These are phyloP conservation scores for Fusarium lateritium DNA, from an alignment of 2,329 filamentous ascomycete species.

Conservation along the genomic window DNA sequence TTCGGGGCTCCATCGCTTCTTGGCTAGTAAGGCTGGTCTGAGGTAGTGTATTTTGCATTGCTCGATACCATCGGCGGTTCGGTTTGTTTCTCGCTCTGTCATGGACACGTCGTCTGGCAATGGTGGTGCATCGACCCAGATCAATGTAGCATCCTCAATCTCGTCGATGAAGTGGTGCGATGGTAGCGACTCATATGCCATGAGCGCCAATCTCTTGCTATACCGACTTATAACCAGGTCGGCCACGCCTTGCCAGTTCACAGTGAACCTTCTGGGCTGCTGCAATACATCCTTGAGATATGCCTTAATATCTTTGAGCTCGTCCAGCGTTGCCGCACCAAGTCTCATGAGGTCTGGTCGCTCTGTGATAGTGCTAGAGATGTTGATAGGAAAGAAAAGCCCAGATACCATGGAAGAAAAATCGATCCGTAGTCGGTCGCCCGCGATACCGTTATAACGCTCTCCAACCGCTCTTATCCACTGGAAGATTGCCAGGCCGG, in stretches of 20 bases:
- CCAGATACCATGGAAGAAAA: conserved; percentile 67
- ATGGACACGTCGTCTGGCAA: conserved; percentile 42
- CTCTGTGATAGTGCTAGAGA: conserved; percentile 58
- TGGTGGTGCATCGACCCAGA: conserved; percentile 60
- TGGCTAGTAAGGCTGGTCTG: conserved; percentile 43
- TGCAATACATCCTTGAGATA: conserved; percentile 63
- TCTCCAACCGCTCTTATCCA: conserved; percentile 60
- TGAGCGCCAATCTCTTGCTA: conserved; percentile 64
- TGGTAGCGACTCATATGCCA: conserved; percentile 52
- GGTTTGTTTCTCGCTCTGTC: conserved; percentile 49
- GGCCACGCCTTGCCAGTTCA: conserved; percentile 76
- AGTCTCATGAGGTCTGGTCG: conserved; percentile 55
- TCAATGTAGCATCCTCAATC: conserved; percentile 58
- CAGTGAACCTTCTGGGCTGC: conserved; percentile 48
- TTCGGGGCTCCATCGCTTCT: conserved; percentile 54
- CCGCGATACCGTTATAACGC: conserved; percentile 63
- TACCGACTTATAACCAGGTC: conserved; percentile 78
- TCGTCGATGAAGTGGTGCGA: conserved; percentile 53
- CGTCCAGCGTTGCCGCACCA: conserved; percentile 46
- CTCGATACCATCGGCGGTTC: conserved; percentile 56
- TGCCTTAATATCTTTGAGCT: conserved; percentile 55
- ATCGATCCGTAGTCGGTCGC: conserved; percentile 60
- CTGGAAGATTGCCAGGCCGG: conserved; percentile 54
- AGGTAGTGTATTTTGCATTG: conserved; percentile 65
- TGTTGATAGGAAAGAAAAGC: conserved; percentile 66